A percentile compares a stretch with the other conserved stretches of the same genome.
phyloP scores from a whole-genome alignment of 441 rosid species.

The Populus hybrid region DNA sequence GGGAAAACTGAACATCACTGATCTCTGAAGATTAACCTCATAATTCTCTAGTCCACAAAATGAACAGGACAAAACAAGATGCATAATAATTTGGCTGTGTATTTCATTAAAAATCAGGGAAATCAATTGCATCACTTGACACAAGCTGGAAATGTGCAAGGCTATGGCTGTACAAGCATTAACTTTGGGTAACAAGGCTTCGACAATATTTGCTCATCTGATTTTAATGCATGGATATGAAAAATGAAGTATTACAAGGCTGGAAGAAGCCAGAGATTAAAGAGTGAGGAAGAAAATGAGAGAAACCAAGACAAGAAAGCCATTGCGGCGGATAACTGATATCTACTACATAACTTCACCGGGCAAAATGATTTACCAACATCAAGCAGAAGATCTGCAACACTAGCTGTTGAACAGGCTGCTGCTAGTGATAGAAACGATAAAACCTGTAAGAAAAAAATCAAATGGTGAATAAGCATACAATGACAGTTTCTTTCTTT shows the following conservation, averaged over 20 bases:
- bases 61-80: background rate
- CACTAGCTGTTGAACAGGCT: constrained; percentile 66
- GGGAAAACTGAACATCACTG: background rate
- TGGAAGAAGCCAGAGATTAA: constrained; percentile 71
- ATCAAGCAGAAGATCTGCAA: constrained; percentile 41
- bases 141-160: background rate
- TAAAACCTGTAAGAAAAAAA: constrained; percentile 37
- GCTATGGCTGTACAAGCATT: constrained; percentile 8
- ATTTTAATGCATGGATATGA: background rate
- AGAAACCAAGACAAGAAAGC: constrained; percentile 72
- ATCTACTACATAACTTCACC: constrained; percentile 47
- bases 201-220: constrained; percentile 4
- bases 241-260: constrained; percentile 25
- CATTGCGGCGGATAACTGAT: constrained; percentile 63
- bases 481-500: background rate
- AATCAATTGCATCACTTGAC: too few relatives aligned
- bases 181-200: constrained; percentile 3
- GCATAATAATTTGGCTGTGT: background rate
- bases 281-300: constrained; percentile 56
- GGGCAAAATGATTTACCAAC: constrained; percentile 32
- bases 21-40: background rate
- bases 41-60: background rate
- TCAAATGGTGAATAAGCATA: background rate
- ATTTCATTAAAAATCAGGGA: background rate
- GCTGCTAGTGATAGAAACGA: constrained; percentile 66